Conservation (phyloP, 1,284 basidiomycete species). For the Porodaedalea pini region DNA sequence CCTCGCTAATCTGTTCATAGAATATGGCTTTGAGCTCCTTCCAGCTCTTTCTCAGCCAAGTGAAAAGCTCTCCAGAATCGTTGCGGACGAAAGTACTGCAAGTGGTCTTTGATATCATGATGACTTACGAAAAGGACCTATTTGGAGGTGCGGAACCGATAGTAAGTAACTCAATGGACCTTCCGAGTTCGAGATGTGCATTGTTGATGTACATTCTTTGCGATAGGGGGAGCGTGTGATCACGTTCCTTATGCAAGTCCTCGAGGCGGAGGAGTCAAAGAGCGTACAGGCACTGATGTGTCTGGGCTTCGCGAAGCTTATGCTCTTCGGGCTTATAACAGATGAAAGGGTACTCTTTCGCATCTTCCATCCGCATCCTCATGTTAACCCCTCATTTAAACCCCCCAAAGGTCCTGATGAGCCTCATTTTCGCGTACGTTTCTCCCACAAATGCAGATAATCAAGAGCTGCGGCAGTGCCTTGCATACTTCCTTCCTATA, state of each 20-base stretch:
- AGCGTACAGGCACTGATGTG: conserved; percentile 77
- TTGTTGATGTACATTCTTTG: background rate
- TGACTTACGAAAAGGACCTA: conserved; percentile 84
- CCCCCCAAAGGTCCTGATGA: conserved; percentile 15
- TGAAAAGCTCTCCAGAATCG: conserved; percentile 72
- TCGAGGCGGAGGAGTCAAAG: conserved; percentile 73
- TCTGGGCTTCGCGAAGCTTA: conserved; percentile 86
- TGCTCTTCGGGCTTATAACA: conserved; percentile 79
- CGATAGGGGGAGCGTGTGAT: conserved; percentile 64
- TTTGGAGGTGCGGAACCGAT: conserved; percentile 37
- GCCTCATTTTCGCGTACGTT: conserved; percentile 19
- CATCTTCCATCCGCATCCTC: conserved; percentile 33
- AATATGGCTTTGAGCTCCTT: conserved; percentile 91
- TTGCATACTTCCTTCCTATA: conserved; percentile 20
- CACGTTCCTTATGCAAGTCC: conserved; percentile 69
- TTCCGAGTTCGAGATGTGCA: background rate
- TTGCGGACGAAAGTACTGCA: conserved; percentile 82
- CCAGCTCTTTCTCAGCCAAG: conserved; percentile 85
- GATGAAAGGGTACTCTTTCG: conserved; percentile 76
- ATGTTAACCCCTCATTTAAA: background rate
- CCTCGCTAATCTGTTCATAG: conserved; percentile 33
- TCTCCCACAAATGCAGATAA: conserved; percentile 16
- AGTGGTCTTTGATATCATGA: conserved; percentile 86
- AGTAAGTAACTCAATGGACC: background rate
- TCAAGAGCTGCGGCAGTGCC: conserved; percentile 19